Conservation (phyloP, 192 early-diverging fungal genomes). For the Linnemannia elongata region DNA sequence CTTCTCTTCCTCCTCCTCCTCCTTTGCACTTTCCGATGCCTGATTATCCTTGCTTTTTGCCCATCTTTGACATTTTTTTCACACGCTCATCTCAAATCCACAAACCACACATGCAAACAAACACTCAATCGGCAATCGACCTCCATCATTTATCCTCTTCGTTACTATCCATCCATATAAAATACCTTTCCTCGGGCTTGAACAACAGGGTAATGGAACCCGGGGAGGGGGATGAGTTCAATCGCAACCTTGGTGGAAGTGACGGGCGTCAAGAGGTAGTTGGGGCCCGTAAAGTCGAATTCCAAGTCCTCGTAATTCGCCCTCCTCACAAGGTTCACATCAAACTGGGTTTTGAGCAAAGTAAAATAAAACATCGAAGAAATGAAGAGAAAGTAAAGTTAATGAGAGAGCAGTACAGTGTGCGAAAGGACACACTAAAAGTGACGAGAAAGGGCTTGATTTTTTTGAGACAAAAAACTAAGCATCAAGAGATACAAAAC, state of each 20-base stretch:
- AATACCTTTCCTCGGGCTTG: not conserved
- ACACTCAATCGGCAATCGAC: not conserved
- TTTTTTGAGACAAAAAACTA: not conserved
- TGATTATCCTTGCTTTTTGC: not conserved
- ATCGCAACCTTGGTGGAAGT: not conserved
- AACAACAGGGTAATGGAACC: not conserved
- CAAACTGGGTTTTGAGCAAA: not conserved
- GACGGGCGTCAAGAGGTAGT: not conserved
- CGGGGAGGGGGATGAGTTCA: not conserved
- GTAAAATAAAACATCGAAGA: not conserved
- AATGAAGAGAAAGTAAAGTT: too few species aligned
- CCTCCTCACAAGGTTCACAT: not conserved
- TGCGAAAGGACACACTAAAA: not conserved
- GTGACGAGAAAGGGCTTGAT: not conserved
- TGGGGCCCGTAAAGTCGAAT: not conserved
- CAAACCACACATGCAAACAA: not conserved
- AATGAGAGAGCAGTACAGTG: too few species aligned
- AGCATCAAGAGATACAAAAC: not conserved
- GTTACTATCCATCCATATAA: not conserved
- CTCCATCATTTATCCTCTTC: not conserved
- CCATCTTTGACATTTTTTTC: not conserved
- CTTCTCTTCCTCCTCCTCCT: too few species aligned
- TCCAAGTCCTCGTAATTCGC: not conserved
- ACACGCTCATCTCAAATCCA: not conserved
- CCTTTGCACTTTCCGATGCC: not conserved